phyloP scores from a whole-genome alignment of 352 stramenopile species.

The Thalassiosira delicatula region DNA sequence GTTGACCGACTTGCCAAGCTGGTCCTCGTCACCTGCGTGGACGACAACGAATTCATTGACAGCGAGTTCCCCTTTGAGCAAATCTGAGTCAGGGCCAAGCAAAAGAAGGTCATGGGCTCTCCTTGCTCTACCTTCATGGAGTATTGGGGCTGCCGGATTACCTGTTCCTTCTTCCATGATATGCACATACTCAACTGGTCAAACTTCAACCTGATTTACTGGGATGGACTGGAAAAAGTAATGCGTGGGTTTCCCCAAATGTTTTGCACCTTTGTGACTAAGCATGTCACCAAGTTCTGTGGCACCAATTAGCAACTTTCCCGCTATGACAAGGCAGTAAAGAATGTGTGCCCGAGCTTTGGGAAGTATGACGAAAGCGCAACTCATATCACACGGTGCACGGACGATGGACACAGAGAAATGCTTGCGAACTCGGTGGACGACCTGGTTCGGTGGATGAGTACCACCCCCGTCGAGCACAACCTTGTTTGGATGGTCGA shows the following conservation, averaged over 20 bases:
- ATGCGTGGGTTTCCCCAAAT: conserved; percentile 23
- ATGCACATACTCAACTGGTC: conserved; percentile 19
- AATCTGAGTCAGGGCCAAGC: neutral
- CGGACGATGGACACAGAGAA: neutral
- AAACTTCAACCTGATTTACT: conserved; percentile 38
- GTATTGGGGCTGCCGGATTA: conserved; percentile 14
- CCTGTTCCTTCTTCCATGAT: conserved; percentile 9
- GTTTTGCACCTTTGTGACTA: conserved; percentile 20
- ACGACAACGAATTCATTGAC: conserved; percentile 1
- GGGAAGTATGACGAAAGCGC: conserved; percentile 20
- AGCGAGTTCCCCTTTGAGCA: conserved; percentile 31
- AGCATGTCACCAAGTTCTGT: conserved; percentile 38
- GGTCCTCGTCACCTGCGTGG: neutral
- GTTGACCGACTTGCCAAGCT: conserved; percentile 34
- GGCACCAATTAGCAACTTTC: conserved; percentile 40
- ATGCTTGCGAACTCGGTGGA: conserved; percentile 30
- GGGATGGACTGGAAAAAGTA: conserved; percentile 17
- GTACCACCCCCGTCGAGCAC: neutral
- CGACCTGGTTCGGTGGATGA: conserved; percentile 7
- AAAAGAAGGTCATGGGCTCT: conserved; percentile 19
- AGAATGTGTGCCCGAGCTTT: conserved; percentile 44
- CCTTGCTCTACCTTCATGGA: conserved; percentile 19
- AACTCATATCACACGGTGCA: conserved; percentile 47
- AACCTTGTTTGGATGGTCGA: neutral
- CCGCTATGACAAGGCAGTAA: neutral